Percentiles rank a stretch among this genome's conserved stretches.
Conservation (phyloP, 805 yeast genomes). For the Wickerhamiella sergipiensis region DNA sequence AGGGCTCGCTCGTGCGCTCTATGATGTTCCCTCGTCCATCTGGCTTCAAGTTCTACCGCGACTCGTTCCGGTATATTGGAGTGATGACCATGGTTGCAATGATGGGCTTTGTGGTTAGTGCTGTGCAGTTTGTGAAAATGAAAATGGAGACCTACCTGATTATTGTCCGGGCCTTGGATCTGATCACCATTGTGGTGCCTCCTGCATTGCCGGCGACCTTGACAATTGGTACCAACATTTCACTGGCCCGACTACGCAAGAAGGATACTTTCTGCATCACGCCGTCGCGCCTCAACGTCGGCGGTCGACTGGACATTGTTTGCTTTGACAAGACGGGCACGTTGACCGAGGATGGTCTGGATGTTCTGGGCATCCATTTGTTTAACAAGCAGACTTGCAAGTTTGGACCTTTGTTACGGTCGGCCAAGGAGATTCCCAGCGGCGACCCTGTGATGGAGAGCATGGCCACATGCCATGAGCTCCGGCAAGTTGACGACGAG, state of each 20-base stretch:
- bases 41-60: constrained; percentile 85
- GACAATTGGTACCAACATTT: constrained; percentile 92
- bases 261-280: constrained; percentile 75
- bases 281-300: constrained; percentile 90
- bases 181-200: constrained; percentile 93
- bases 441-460: constrained; percentile 13
- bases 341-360: constrained; percentile 90
- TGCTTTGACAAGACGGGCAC: constrained; percentile 98
- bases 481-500: constrained; percentile 64
- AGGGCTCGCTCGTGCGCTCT: constrained; percentile 84
- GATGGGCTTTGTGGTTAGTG: constrained; percentile 72
- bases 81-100: constrained; percentile 80
- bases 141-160: constrained; percentile 59
- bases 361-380: constrained; percentile 54
- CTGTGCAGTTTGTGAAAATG: constrained; percentile 64
- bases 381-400: constrained; percentile 13
- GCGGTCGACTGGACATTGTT: constrained; percentile 80
- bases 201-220: constrained; percentile 97
- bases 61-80: constrained; percentile 91
- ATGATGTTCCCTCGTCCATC: constrained; percentile 95
- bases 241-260: constrained; percentile 58
- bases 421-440: constrained; percentile 9
- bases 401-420: constrained; percentile 14
- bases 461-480: constrained; percentile 75
- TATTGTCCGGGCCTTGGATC: constrained; percentile 78